Evolutionary conservation across 2,329 filamentous ascomycete species (phyloP), one percentile per base, ranked within the genome.

Genomic region (Pyrenophora teres): DNA sequence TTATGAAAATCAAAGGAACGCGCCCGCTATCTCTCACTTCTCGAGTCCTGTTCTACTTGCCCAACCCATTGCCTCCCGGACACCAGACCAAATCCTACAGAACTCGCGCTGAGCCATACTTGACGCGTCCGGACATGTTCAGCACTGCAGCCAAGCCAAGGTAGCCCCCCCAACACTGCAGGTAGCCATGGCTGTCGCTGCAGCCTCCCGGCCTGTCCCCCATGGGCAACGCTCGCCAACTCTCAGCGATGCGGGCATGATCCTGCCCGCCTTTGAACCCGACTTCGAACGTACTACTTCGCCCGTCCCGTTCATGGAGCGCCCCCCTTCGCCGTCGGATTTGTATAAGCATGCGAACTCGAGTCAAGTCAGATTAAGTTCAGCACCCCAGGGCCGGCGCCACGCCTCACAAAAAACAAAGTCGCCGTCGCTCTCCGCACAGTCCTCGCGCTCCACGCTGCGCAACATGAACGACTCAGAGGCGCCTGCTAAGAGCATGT

Each of bases 211-310:
- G 49, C 43, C 50, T 56, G 42, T 51, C 32, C 43, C 44, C 21
- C 38, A 54, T 49, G 59, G 55, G 23, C 63, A 51, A 58, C 62
- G 67, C 37, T 95, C 90, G 53, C 92, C 92, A 40, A 96, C 92
- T 2, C 79, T 97, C 66, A 95, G 91, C 49, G 95, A 96, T 73
- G 91, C 92, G 45, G 92, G 96, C 72, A 92, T 96, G 90, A 96
- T 97, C 65, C 78, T 97, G 45, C 92, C 92, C 54, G 86, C 88
- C 46, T 57, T 57, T 45, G 60, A 66, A 35, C 37, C 55, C 40
- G 50, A 56, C 43, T 55, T 58, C 40, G 52, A 61, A 37, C 72
- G 71, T 78, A 71, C 75, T 82, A 68, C 78, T 80, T 70, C 77
- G 80, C 68, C 75, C 65, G 74, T 76, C 67, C 76, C 81, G 51